A percentile compares a stretch with the other conserved stretches of the same genome.
phyloP scores from a whole-genome alignment of 352 stramenopile genomes.

The Albugo candida region DNA sequence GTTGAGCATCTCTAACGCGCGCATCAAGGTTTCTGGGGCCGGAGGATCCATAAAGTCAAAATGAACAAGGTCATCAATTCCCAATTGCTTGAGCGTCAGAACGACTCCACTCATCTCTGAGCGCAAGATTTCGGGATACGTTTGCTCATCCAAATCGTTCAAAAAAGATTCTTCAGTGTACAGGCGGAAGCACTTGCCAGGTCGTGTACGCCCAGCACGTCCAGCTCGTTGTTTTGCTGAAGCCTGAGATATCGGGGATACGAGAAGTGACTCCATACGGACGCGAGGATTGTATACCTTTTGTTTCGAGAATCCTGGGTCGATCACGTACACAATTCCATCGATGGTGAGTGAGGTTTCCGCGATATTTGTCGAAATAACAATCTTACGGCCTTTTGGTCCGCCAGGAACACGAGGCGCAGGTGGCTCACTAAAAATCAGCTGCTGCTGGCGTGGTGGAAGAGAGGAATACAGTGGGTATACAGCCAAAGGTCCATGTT shows the following conservation, averaged over 20 bases:
- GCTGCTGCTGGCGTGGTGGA: slow-evolving; percentile 11
- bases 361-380: slow-evolving; percentile 99
- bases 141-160: slow-evolving; percentile 97
- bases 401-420: slow-evolving; percentile 66
- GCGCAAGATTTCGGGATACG: slow-evolving; percentile 92
- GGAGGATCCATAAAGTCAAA: slow-evolving; percentile 99
- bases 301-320: slow-evolving; percentile 99
- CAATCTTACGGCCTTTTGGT: slow-evolving; percentile 81
- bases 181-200: slow-evolving; percentile 97
- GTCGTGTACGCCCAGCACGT: slow-evolving; percentile 88
- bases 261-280: slow-evolving; percentile 97
- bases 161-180: slow-evolving; percentile 98
- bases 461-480: slow-evolving; percentile 14
- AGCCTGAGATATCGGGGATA: slow-evolving; percentile 94
- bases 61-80: slow-evolving; percentile 97
- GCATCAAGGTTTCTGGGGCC: slow-evolving; percentile 95
- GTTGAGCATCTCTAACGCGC: slow-evolving; percentile 96
- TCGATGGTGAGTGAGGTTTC: slow-evolving; percentile 99
- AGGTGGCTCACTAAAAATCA: slow-evolving; percentile 10
- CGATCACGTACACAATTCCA: slow-evolving; percentile 98
- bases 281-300: slow-evolving; percentile 97
- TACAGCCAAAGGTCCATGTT: slow-evolving; percentile 8
- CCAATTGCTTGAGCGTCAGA: slow-evolving; percentile 97
- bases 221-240: slow-evolving; percentile 93
- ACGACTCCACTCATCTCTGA: slow-evolving; percentile 97